Evolutionary conservation across 2,329 filamentous ascomycete genomes (phyloP).

Genomic region (Neonectria neomacrospora): DNA sequence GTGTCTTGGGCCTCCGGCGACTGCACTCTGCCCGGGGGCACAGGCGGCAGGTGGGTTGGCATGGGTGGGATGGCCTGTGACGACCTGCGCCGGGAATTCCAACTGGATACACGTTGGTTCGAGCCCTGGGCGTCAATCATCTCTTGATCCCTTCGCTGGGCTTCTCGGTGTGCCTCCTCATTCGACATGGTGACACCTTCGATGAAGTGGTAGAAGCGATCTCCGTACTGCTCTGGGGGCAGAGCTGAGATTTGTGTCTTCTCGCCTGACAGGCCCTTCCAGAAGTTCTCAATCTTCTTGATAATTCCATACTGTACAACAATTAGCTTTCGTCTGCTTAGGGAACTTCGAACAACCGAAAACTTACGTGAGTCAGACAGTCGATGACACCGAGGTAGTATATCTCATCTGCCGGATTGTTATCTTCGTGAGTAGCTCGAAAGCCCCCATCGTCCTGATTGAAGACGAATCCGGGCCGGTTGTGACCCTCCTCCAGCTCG

Average conservation of each 20-base stretch:
- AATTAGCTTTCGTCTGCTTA: slow-evolving; percentile 40
- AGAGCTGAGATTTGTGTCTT: slow-evolving; percentile 92
- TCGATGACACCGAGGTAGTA: slow-evolving; percentile 99
- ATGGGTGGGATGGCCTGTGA: slow-evolving; percentile 55
- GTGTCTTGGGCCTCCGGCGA: slow-evolving; percentile 55
- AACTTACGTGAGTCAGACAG: slow-evolving; percentile 92
- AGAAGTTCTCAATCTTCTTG: slow-evolving; percentile 96
- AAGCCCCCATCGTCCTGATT: slow-evolving; percentile 96
- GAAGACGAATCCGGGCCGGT: slow-evolving; percentile 79
- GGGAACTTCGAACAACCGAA: background rate
- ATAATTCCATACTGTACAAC: slow-evolving; percentile 82
- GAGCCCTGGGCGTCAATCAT: slow-evolving; percentile 55
- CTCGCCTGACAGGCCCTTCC: slow-evolving; percentile 90
- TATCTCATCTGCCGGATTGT: slow-evolving; percentile 85
- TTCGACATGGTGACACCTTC: slow-evolving; percentile 88
- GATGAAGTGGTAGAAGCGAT: slow-evolving; percentile 94
- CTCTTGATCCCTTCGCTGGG: slow-evolving; percentile 68
- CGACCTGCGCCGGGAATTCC: slow-evolving; percentile 50
- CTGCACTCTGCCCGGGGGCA: slow-evolving; percentile 47
- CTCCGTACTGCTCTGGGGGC: slow-evolving; percentile 89
- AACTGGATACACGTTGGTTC: slow-evolving; percentile 51
- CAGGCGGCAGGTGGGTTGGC: slow-evolving; percentile 59
- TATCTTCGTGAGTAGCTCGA: slow-evolving; percentile 90
- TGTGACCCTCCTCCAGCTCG: slow-evolving; percentile 80
- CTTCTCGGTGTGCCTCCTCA: slow-evolving; percentile 82